Evolutionary conservation across 768 basidiomycete species (phyloP), one percentile per base, ranked within the genome.

Genomic region (Phanerochaete carnosa): DNA sequence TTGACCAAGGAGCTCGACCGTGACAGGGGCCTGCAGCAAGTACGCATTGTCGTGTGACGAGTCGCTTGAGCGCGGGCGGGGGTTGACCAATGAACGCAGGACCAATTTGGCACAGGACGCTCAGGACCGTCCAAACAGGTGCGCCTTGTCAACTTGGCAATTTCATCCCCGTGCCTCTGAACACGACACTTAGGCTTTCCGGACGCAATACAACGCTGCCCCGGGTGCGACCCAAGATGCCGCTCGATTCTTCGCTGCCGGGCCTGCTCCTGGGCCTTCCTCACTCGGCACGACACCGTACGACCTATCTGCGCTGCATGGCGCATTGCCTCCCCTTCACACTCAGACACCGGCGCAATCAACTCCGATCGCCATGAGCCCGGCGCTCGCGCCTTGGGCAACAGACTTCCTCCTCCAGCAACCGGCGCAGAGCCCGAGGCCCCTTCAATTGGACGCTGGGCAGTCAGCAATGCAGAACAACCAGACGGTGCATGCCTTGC

Each of bases 11-110:
- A 83, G 47, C 88, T 94, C 63, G 90, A 92, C 64, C 80, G 83
- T 46, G 93, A 95, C 70, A 80, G 90, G 66, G 90, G 90, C 9
- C 68, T 83, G 1, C 90, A 92, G 71, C 91, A 92, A 79, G 92
- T 93, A 52, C 45, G 57, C 35, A 45, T 28, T n/a, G 46, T 33
- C 3, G 23, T 55, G 54, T 55, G 54, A 55, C 26, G 52, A 12
- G 1, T 29, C 54, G 43, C 7, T n/a, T 11, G 30, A 33, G 30
- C 29, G 9, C 33, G 11, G 19, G 39, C 33, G 33, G 33, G n/a
- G 33, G 11, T 19, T 55, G n/a, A 55, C 54, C 7, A 19, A 19
- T 22, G 9, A 13, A 3, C 25, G 25, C 61, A 92, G 89, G 94
- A 95, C 70, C 80, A 89, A 61, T 88, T 89, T 70, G 81, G 83